Evolutionary conservation across 257 asterid genomes (phyloP).

Genomic region (Gentiana dahurica): DNA sequence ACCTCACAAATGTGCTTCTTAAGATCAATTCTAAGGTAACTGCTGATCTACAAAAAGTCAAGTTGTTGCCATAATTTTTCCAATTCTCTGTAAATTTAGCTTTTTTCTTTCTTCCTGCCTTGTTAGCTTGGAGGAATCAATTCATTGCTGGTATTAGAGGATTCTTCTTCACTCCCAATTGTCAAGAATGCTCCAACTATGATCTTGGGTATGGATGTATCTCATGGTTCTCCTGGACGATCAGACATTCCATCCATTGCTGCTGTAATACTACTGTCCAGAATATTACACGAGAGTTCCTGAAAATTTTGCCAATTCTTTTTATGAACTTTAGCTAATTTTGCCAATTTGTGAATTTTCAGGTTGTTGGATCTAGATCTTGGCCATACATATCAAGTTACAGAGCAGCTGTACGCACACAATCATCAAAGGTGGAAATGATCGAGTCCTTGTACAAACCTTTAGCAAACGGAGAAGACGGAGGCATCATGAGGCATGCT

Average conservation of each 20-base stretch:
- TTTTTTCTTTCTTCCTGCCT: conserved; percentile 10
- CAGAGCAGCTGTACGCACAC: conserved; percentile 87
- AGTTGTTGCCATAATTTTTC: background rate
- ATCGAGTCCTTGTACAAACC: conserved; percentile 78
- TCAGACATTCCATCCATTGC: conserved; percentile 88
- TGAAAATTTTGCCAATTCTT: background rate
- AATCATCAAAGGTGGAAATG: conserved; percentile 79
- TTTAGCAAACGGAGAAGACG: conserved; percentile 72
- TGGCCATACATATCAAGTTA: conserved; percentile 94
- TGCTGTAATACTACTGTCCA: conserved; percentile 48
- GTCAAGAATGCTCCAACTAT: conserved; percentile 71
- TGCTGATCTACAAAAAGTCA: conserved; percentile 6
- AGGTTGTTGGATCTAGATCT: conserved; percentile 91
- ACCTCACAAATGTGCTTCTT: conserved; percentile 80
- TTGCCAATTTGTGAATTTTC: conserved; percentile 11
- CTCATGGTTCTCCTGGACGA: conserved; percentile 86
- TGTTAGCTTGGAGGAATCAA: conserved; percentile 85
- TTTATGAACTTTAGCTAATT: conserved; percentile 10
- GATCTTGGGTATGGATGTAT: conserved; percentile 93
- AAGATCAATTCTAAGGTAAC: conserved; percentile 86
- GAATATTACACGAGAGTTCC: conserved; percentile 1
- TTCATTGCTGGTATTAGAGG: conserved; percentile 73
- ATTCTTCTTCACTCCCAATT: conserved; percentile 36
- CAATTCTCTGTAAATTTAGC: background rate
- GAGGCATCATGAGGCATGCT: conserved; percentile 76